These are phyloP conservation scores for Colletotrichum spaethianum DNA, from an alignment of 2,329 filamentous ascomycete species.

Conservation along the genomic window DNA sequence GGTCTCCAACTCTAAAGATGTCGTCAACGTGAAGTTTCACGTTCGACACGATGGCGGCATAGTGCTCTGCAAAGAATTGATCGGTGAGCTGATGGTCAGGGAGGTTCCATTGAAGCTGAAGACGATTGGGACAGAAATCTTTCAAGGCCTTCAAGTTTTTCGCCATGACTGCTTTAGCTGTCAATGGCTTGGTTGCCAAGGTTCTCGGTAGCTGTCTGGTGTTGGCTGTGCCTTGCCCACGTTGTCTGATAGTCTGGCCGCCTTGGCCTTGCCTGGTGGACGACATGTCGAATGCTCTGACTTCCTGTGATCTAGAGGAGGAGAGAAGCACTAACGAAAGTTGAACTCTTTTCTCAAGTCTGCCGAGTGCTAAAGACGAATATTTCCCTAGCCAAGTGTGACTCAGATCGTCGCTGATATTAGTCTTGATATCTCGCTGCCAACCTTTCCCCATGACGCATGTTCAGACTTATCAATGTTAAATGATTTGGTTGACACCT, in stretches of 20 bases:
- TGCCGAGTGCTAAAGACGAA: background rate
- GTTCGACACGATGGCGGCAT: slow-evolving; percentile 43
- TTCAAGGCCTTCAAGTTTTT: slow-evolving; percentile 11
- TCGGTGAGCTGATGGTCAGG: slow-evolving; percentile 10
- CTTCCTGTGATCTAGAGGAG: no score
- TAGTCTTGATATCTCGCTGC: background rate
- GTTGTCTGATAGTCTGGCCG: background rate
- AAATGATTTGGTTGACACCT: background rate
- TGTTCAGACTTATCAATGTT: background rate
- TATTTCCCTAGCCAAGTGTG: background rate
- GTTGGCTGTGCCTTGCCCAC: background rate
- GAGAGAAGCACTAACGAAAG: background rate
- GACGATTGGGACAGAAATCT: slow-evolving; percentile 23
- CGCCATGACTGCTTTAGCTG: background rate
- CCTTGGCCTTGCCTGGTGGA: background rate
- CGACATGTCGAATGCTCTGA: background rate
- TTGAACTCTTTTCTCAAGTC: no score
- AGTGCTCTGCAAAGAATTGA: slow-evolving; percentile 27
- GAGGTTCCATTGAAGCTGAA: slow-evolving; percentile 24
- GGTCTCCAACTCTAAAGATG: slow-evolving; percentile 37
- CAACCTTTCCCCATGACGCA: background rate
- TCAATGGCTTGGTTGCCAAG: background rate
- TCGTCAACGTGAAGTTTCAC: slow-evolving; percentile 43
- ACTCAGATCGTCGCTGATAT: background rate
- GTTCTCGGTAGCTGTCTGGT: background rate